Evolutionary conservation across 139 green algal species (phyloP), one percentile per base, ranked within the genome.

Genomic region (Tetraselmis chui): DNA sequence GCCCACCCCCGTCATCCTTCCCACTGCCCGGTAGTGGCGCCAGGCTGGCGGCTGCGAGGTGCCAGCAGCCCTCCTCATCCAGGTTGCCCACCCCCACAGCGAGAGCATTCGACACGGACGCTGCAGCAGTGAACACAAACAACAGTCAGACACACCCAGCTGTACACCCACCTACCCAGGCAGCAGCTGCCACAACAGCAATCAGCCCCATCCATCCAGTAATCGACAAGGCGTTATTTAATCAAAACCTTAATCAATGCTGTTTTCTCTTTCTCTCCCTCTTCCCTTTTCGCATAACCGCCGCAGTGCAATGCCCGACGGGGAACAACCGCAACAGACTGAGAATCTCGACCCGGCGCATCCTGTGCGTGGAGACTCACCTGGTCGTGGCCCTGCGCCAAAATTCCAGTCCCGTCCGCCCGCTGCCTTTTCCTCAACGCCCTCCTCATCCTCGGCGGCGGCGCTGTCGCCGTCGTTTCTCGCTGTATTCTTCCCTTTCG

Each of bases 381-480:
- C 91, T 85, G 91, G 91, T 2, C 90, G 79, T 0, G 90, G 89
- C 0, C 90, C 91, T 0, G 89, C 86, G 77, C 88, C 88, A 5
- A 84, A 81, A 78, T 91, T 91, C 91, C 91, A 94, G 1, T 82
- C 83, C 0, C 91, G 84, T 0, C 2, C 77, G 59, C 31, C 76
- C 79, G 77, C 67, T 81, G 31, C 79, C 32, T 28, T 27, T 45
- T 67, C 32, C 75, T 28, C 23, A 77, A 29, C 81, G 32, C 77
- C 74, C 32, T 84, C 30, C 58, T 83, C 29, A 26, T 26, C 5
- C 31, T 79, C 24, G 30, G 80, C 79, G 25, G 26, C 77, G 30
- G 18, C n/a, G 74, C 74, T 23, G 74, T 28, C 74, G 74, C 2
- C 26, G n/a, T 25, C 45, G 45, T 67, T 18, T 18, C 45, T 5